A percentile compares a stretch with the other conserved stretches of the same genome.
These are phyloP conservation scores for Prunus mume DNA, from an alignment of 306 rosid species.

Conservation along the genomic window DNA sequence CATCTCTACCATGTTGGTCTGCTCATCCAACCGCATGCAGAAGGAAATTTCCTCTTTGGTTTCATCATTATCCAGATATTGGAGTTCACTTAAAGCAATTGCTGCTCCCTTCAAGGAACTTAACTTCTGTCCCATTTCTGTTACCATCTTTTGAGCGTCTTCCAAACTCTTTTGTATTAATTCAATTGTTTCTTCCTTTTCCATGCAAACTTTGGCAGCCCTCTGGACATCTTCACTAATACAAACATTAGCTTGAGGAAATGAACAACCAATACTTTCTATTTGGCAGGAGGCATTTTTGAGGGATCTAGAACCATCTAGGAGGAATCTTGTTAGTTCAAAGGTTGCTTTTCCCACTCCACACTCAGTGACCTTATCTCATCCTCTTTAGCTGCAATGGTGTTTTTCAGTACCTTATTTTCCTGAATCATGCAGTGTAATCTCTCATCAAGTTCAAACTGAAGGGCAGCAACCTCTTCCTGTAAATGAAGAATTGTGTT, in stretches of 20 bases:
- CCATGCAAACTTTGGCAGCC: slow-evolving; percentile 68
- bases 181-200: slow-evolving; percentile 84
- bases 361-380: slow-evolving; percentile 46
- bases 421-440: slow-evolving; percentile 53
- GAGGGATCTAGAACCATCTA: slow-evolving; percentile 85
- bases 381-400: slow-evolving; percentile 63
- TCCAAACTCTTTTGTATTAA: slow-evolving; percentile 69
- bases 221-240: slow-evolving; percentile 60
- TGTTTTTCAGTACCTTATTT: slow-evolving; percentile 55
- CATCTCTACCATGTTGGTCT: slow-evolving; percentile 39
- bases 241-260: slow-evolving; percentile 57
- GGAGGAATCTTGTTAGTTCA: slow-evolving; percentile 80
- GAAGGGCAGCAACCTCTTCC: slow-evolving; percentile 76
- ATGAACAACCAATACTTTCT: slow-evolving; percentile 63
- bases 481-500: slow-evolving; percentile 85
- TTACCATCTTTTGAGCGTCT: slow-evolving; percentile 64
- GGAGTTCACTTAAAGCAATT: slow-evolving; percentile 56
- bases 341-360: slow-evolving; percentile 83
- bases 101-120: slow-evolving; percentile 77
- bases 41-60: slow-evolving; percentile 36
- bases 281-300: slow-evolving; percentile 75
- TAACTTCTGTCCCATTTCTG: slow-evolving; percentile 72
- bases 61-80: slow-evolving; percentile 38
- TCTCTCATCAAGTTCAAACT: slow-evolving; percentile 62
- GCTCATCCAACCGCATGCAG: slow-evolving; percentile 43